Base-by-base conservation (phyloP, 2,329 filamentous ascomycete species). In the Fonsecaea erecta region DNA sequence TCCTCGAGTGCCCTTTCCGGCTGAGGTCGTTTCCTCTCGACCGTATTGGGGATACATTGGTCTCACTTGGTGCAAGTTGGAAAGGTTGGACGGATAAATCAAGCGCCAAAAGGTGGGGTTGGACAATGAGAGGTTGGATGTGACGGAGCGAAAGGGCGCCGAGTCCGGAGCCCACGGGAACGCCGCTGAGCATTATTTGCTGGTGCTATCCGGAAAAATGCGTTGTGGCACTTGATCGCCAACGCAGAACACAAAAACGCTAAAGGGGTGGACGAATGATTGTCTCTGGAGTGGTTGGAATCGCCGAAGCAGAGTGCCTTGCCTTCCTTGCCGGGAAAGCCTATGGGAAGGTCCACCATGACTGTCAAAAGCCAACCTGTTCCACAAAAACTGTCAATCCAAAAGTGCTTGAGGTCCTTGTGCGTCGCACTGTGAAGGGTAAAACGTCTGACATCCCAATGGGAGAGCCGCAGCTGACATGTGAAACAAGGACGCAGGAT, bases 201-300 rank as follows among this genome's bases (percentile, higher is more conserved):
- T 48, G 55, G 37, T 28, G 30, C 18, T 52, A n/a, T n/a, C 30
- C 30, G 43, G 57, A 16, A 21, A 43, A 58, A 30, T 21, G 43
- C 40, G 30, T 46, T 46, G 55, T 58, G 55, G 55, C 55, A 43
- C 55, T 32, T 48, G 55, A 58, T 58, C 55, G 55, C 35, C 55
- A 58, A 58, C 43, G 55, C 55, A 58, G 37, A 58, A 48, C 55
- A 58, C 55, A 48, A 43, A 48, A 32, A 30, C 26, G 24, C 37
- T 46, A 21, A 58, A 9, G 37, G 18, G 24, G 40, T n/a, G 51
- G 55, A 43, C 55, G 55, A 58, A 58, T 58, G 16, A 46, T 30
- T 16, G 37, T 58, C 37, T n/a, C 26, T 9, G 12, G 16, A 48
- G 21, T 48, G 26, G 12, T 58, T 14, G 24, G 40, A 18, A 43